Conservation (phyloP, 108 stramenopile genomes). For the Skeletonema potamos region DNA sequence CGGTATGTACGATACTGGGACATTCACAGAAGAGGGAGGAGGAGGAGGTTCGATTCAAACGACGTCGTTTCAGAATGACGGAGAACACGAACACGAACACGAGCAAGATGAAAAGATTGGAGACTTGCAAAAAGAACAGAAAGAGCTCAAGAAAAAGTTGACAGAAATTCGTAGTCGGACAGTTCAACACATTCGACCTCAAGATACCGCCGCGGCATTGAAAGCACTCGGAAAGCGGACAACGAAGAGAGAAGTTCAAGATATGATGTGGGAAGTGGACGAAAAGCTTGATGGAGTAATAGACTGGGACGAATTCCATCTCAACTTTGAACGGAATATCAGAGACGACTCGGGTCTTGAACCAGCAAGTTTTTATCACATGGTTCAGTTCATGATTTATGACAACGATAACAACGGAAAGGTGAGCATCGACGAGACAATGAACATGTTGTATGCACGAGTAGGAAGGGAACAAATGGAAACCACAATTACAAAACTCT, state of each 20-base stretch:
- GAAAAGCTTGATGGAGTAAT: slow-evolving; percentile 86
- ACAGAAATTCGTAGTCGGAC: slow-evolving; percentile 33
- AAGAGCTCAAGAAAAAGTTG: slow-evolving; percentile 24
- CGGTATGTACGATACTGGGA: slow-evolving; percentile 2
- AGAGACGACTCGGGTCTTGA: slow-evolving; percentile 84
- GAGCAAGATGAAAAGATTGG: slow-evolving; percentile 14
- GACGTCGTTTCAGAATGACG: background rate
- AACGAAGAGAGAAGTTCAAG: slow-evolving; percentile 73
- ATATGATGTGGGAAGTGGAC: slow-evolving; percentile 94
- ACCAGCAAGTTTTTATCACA: slow-evolving; percentile 77
- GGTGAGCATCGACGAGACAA: slow-evolving; percentile 87
- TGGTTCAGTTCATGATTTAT: slow-evolving; percentile 92
- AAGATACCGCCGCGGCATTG: slow-evolving; percentile 70
- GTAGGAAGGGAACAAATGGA: slow-evolving; percentile 80
- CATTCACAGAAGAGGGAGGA: background rate
- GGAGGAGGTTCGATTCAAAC: background rate
- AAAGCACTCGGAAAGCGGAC: slow-evolving; percentile 62
- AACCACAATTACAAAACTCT: slow-evolving; percentile 43
- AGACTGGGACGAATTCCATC: slow-evolving; percentile 88
- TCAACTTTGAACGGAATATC: slow-evolving; percentile 87
- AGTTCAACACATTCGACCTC: slow-evolving; percentile 46
- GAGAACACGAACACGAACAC: background rate
- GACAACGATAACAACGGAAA: slow-evolving; percentile 68
- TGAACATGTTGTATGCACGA: slow-evolving; percentile 89
- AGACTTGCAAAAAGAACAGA: slow-evolving; percentile 30